Evolutionary conservation across 2,329 filamentous ascomycete genomes (phyloP).

Genomic region (Aspergillus piperis): DNA sequence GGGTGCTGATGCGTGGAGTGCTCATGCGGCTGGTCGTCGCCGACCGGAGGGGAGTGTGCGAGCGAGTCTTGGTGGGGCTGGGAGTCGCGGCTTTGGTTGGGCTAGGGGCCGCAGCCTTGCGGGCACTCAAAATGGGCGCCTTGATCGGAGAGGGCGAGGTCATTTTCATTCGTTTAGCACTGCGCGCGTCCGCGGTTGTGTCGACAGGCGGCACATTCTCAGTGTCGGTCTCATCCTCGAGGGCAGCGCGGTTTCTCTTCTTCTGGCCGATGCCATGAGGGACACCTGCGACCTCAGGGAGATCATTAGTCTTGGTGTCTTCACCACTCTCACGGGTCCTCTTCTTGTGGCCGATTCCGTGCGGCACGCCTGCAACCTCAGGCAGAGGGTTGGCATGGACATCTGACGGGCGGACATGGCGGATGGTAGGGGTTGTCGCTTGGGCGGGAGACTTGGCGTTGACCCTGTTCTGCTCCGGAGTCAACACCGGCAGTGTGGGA

Average conservation of each 20-base stretch:
- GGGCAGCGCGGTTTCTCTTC: conserved; percentile 39
- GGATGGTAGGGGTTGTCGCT: conserved; percentile 38
- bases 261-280: conserved; percentile 45
- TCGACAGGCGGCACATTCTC: conserved; percentile 37
- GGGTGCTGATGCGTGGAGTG: conserved; percentile 31
- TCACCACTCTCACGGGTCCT: conserved; percentile 29
- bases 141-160: conserved; percentile 27
- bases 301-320: conserved; percentile 17
- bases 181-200: conserved; percentile 30
- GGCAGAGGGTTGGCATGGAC: conserved; percentile 25
- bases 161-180: conserved; percentile 39
- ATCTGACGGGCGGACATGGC: conserved; percentile 42
- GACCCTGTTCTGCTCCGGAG: conserved; percentile 33
- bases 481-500: conserved; percentile 40
- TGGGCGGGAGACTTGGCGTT: conserved; percentile 14
- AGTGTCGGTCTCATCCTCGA: conserved; percentile 32
- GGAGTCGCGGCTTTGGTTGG: conserved; percentile 12
- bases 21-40: conserved; percentile 21
- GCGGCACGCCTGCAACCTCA: conserved; percentile 38
- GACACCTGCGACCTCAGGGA: conserved; percentile 25
- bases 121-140: neutral
- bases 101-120: neutral
- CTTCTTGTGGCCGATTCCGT: conserved; percentile 43
- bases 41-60: conserved; percentile 35
- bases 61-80: conserved; percentile 40